Base-by-base conservation (phyloP, 257 asterid genomes). In the Capsicum chinense region DNA sequence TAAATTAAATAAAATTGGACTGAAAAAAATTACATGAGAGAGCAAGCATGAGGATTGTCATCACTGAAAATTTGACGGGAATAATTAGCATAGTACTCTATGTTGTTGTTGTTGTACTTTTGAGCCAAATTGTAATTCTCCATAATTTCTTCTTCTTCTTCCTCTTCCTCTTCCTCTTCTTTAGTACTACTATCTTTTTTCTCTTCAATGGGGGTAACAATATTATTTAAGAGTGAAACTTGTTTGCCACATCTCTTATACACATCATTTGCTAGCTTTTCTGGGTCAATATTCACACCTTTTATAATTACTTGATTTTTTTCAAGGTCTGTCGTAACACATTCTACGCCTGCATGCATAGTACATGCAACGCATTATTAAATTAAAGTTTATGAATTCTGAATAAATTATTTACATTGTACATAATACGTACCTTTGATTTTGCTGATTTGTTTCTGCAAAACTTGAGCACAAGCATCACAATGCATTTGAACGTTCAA, bases 1-100 rank as follows among this genome's bases (percentile, higher is more conserved):
- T 1, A 26, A 26, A 26, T 26, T 26, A 39, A 39, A 39, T 39
- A 39, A 39, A 39, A 39, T 39, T 39, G 5, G 3, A 3, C 44
- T 26, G 33, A 26, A 39, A 4, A 39, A 21, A 74, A 15, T 91
- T 87, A 95, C 98, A 93, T 92, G 44, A 94, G 81, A 73, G 84
- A 79, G 89, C 98, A 95, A 76, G 99, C 99, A 83, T 95, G 85
- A 2, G 99, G 97, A 79, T 95, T 95, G 83, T 94, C 98, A 69
- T 95, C 99, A 47, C 98, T 95, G 93, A 94, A 95, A n/a, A 94
- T 21, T 83, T 94, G 94, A 86, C 97, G 97, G 11, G 94, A 90
- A 84, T 93, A 88, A 50, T 74, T 50, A 54, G 94, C 80, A 15
- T 88, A 67, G 19, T 67, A 84, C 68, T 93, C 99, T 90, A 88